A percentile compares a stretch with the other conserved stretches of the same genome.
phyloP scores from a whole-genome alignment of 371 early-diverging fungal genomes.

The Paraphysoderma sedebokerense region DNA sequence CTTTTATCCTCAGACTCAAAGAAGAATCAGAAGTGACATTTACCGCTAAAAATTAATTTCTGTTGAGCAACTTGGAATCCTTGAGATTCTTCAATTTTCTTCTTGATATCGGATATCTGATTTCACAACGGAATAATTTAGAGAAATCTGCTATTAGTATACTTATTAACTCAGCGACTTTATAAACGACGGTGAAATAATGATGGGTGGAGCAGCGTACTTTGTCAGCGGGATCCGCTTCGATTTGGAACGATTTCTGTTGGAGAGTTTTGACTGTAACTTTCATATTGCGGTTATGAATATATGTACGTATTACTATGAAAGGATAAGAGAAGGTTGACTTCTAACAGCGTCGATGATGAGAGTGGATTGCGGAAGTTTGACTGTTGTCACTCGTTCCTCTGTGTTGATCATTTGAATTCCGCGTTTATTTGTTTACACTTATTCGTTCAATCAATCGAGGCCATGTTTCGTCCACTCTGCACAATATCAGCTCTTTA shows the following conservation, averaged over 20 bases:
- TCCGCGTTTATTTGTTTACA: too few species aligned
- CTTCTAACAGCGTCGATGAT: too few species aligned
- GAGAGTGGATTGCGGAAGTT: too few species aligned
- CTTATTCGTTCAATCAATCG: too few species aligned
- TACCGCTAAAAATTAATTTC: slow-evolving; percentile 76
- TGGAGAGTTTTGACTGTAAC: slow-evolving; percentile 79
- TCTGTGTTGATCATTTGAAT: too few species aligned
- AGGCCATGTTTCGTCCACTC: too few species aligned
- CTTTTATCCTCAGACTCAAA: too few species aligned
- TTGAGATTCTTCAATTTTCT: slow-evolving; percentile 49
- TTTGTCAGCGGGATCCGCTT: slow-evolving; percentile 54
- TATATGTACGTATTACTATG: too few species aligned
- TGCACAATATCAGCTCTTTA: too few species aligned
- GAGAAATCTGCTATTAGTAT: background rate
- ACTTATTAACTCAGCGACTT: background rate
- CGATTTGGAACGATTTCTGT: slow-evolving; percentile 60
- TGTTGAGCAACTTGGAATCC: slow-evolving; percentile 50
- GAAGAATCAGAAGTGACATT: too few species aligned
- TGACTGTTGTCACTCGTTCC: too few species aligned
- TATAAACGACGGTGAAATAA: background rate
- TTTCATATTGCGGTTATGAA: slow-evolving; percentile 31
- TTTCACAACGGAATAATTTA: background rate
- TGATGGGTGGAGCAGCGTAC: slow-evolving; percentile 16
- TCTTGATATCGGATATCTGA: slow-evolving; percentile 56
- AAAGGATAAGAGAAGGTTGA: too few species aligned